Evolutionary conservation across 257 asterid genomes (phyloP), one percentile per base, ranked within the genome.

Genomic region (Perilla frutescens): DNA sequence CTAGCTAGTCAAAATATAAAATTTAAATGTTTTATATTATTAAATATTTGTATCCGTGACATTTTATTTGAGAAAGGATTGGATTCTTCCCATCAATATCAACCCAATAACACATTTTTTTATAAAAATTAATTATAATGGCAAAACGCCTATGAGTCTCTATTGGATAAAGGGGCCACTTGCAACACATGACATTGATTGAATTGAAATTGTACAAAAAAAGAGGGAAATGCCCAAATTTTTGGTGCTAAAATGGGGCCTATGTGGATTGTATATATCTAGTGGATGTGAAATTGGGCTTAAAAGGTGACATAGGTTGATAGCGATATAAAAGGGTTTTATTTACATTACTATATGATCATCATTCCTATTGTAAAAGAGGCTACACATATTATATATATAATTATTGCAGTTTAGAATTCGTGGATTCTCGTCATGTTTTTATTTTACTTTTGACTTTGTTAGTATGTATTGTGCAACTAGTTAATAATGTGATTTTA

Each of bases 171-270:
- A 6, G 78, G 70, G 78, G 50, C 83, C 81, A 54, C 74, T 50
- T 51, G 55, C 45, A 68, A 40, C 31, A 40, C 31, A 72, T 56
- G 77, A 62, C 73, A 70, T 68, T 57, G 62, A 71, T 72, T 36
- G 45, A 53, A 77, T 65, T 64, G 31, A 55, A 58, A 71, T 26
- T 53, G 26, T 9, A 2, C 1, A 65, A 53, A 36, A 48, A 15
- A 62, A 20, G 10, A 37, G 53, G 73, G 54, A 62, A 66, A 32
- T 74, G 55, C 70, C 75, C 51, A 74, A 68, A 13, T 29, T 44
- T 62, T 59, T 60, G 41, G 77, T 77, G 83, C 71, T 39, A 37
- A 32, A 50, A 62, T 71, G 80, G 83, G 79, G 0, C 83, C 85
- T 50, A 53, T 53, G 4, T 3, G 37, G 76, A 63, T 81, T 74